Evolutionary conservation across 805 yeast genomes (phyloP).

Genomic region (Lipomyces lipofer): DNA sequence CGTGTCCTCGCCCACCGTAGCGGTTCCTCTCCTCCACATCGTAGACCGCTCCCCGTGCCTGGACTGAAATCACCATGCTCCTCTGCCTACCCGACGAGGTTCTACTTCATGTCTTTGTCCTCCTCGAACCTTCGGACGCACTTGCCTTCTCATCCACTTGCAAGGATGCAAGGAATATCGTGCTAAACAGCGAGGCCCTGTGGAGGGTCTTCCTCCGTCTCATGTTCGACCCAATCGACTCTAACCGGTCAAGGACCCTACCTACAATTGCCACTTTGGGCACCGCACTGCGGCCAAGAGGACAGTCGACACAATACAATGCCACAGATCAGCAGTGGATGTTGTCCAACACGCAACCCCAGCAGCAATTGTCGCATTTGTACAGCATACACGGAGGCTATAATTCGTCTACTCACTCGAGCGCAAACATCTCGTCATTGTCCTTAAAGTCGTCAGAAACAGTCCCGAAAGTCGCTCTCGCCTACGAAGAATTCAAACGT

Average conservation of each 20-base stretch:
- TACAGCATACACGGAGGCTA: constrained; percentile 17
- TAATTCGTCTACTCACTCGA: no score
- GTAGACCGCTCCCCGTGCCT: no score
- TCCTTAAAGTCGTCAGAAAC: not conserved
- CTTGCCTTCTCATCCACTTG: constrained; percentile 18
- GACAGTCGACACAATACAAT: no score
- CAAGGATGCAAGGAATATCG: constrained; percentile 9
- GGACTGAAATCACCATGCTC: no score
- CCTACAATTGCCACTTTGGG: no score
- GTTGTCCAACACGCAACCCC: no score
- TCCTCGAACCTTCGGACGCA: constrained; percentile 20
- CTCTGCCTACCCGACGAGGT: constrained; percentile 26
- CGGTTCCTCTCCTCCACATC: no score
- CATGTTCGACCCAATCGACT: constrained; percentile 17
- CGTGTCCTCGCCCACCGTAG: no score
- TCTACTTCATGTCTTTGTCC: constrained; percentile 12
- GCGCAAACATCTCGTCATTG: constrained; percentile 11
- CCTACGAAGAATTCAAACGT: constrained; percentile 18
- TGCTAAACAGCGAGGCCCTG: constrained; percentile 18
- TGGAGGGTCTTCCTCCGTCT: constrained; percentile 17
- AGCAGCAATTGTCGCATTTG: constrained; percentile 13
- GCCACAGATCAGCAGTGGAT: no score
- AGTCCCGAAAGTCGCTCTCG: constrained; percentile 1
- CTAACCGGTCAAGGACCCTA: no score
- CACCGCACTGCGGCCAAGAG: no score